Evolutionary conservation across 2,329 filamentous ascomycete genomes (phyloP), one percentile per base, ranked within the genome.

Genomic region (Fusarium annulatum): DNA sequence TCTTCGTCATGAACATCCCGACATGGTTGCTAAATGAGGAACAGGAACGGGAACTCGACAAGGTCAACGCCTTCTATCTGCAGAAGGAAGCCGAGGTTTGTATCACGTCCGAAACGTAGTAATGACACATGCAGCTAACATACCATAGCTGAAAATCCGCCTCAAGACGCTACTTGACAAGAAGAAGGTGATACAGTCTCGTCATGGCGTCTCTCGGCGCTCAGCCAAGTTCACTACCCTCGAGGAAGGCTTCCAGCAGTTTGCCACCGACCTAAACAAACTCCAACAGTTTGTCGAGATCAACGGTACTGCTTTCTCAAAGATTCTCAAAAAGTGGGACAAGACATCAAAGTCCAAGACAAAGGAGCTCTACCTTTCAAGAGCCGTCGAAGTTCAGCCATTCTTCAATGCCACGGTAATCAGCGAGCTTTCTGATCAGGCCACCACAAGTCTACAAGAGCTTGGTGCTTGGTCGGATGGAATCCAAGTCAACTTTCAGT

Each of bases 281-380:
- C 89, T 99, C 21, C 95, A 98, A 86, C 96, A 98, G 86, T 99
- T 98, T 83, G 95, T 99, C 74, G 96, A 98, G 82, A 94, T 98
- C 80, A 99, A 99, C 81, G 96, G 96, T 79, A 98, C 94, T 4
- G 96, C 95, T 21, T 98, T 98, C 82, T 98, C 96, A 34, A 99
- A 99, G 83, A 99, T 99, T 67, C 86, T 99, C 73, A 99, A 99
- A 85, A 99, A 99, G 89, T 99, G 96, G 96, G 96, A 99, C 85
- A 99, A 99, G 89, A 98, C 95, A 3, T 98, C 96, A 76, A 99
- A 98, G 88, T 98, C 96, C 58, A 96, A 96, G 82, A 98, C 96
- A 67, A 99, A 99, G 83, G 96, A 98, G 84, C 89, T 98, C 45
- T 99, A 98, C 81, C 91, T 99, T 41, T 97, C 97, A 15, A 90